Evolutionary conservation across 2,329 filamentous ascomycete species (phyloP).

Genomic region (Epichloe sp.): DNA sequence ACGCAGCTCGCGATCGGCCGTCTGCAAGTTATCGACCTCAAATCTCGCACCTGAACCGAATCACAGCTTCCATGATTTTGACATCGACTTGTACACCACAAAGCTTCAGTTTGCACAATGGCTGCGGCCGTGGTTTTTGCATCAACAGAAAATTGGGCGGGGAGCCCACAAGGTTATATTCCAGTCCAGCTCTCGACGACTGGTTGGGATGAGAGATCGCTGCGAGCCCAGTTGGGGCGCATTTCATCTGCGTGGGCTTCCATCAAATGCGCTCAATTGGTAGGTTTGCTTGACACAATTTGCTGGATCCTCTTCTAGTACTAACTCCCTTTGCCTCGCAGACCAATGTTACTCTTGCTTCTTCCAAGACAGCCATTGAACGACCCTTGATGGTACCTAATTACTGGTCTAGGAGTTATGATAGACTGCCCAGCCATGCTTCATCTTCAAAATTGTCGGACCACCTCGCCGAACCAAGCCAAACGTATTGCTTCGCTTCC

Average conservation of each 20-base stretch:
- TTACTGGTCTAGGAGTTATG: not conserved
- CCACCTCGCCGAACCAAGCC: not conserved
- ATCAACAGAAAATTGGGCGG: conserved; percentile 28
- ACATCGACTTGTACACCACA: conserved; percentile 26
- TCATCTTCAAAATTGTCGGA: not conserved
- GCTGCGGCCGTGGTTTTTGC: conserved; percentile 36
- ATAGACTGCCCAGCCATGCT: not conserved
- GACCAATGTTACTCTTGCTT: not conserved
- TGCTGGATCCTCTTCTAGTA: not conserved
- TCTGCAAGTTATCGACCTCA: not conserved
- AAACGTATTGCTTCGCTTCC: conserved; percentile 4
- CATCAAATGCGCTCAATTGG: not conserved
- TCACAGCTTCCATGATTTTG: conserved; percentile 41
- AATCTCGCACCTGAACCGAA: not conserved
- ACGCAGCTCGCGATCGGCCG: conserved; percentile 7
- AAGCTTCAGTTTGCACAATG: conserved; percentile 38
- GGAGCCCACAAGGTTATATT: conserved; percentile 25
- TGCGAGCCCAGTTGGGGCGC: conserved; percentile 22
- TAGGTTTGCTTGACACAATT: not conserved
- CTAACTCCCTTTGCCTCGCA: not conserved
- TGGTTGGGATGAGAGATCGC: conserved; percentile 12
- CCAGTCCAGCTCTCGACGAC: conserved; percentile 21
- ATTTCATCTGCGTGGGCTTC: conserved; percentile 21
- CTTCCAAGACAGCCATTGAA: not conserved
- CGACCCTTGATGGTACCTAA: not conserved